Conservation (phyloP, 2,329 filamentous ascomycete species). For the Dactylonectria macrodidyma region DNA sequence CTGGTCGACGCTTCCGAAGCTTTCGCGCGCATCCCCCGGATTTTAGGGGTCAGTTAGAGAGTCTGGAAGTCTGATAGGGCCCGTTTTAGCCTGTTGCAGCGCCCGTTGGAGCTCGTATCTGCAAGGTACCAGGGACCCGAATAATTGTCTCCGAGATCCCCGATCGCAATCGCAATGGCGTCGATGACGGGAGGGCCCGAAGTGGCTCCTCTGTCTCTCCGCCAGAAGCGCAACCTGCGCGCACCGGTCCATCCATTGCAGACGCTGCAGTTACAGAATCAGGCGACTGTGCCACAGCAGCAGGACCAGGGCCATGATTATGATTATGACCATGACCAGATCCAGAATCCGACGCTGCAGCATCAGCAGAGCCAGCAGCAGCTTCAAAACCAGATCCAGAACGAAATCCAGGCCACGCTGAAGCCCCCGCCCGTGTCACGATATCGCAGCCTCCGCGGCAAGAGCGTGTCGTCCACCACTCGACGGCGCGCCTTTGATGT, state of each 20-base stretch:
- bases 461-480: conserved; percentile 51
- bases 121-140: conserved; percentile 23
- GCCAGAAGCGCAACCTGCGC: conserved; percentile 1
- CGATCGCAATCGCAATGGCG: conserved; percentile 27
- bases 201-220: conserved; percentile 22
- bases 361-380: not conserved
- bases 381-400: conserved; percentile 22
- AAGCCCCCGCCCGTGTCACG: conserved; percentile 48
- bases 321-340: conserved; percentile 25
- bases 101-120: conserved; percentile 20
- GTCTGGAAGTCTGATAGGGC: conserved; percentile 23
- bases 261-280: not conserved
- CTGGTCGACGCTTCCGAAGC: conserved; percentile 18
- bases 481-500: conserved; percentile 49
- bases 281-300: conserved; percentile 8
- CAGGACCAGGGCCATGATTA: conserved; percentile 21
- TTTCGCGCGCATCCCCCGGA: conserved; percentile 13
- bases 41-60: conserved; percentile 21
- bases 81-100: not conserved
- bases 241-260: not conserved
- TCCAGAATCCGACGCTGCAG: not conserved
- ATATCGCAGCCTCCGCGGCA: conserved; percentile 53
- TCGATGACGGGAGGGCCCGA: conserved; percentile 28
- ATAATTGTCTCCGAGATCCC: conserved; percentile 5
- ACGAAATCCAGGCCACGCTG: conserved; percentile 34